A percentile compares a stretch with the other conserved stretches of the same genome.
Evolutionary conservation across 2,329 filamentous ascomycete genomes (phyloP).

Genomic region (Neonectria faginata): DNA sequence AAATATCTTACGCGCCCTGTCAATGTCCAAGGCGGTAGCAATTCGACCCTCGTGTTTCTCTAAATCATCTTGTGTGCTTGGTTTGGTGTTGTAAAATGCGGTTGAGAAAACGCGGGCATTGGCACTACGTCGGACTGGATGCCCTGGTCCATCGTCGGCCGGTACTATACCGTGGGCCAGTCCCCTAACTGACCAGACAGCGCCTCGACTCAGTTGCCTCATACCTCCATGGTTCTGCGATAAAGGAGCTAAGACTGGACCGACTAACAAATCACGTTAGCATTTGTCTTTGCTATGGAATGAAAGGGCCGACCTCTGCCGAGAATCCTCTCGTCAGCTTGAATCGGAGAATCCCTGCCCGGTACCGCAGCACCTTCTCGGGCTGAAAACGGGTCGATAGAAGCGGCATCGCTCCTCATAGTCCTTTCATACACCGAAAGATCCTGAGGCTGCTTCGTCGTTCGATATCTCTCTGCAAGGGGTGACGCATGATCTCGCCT

Average conservation of each 20-base stretch:
- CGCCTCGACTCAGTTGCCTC: slow-evolving; percentile 72
- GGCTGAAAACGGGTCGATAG: slow-evolving; percentile 57
- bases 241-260: slow-evolving; percentile 43
- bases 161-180: slow-evolving; percentile 65
- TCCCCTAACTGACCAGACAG: slow-evolving; percentile 84
- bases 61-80: slow-evolving; percentile 67
- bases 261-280: slow-evolving; percentile 34
- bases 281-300: not conserved
- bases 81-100: slow-evolving; percentile 57
- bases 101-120: slow-evolving; percentile 75
- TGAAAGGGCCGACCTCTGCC: slow-evolving; percentile 30
- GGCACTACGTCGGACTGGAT: slow-evolving; percentile 75
- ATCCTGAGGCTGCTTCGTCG: slow-evolving; percentile 56
- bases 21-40: slow-evolving; percentile 83
- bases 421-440: slow-evolving; percentile 59
- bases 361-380: slow-evolving; percentile 40
- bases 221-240: slow-evolving; percentile 42
- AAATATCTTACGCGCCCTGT: slow-evolving; percentile 75
- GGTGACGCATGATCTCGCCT: slow-evolving; percentile 52
- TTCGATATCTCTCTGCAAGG: slow-evolving; percentile 59
- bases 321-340: slow-evolving; percentile 29
- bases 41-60: slow-evolving; percentile 80
- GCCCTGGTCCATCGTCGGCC: slow-evolving; percentile 72
- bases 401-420: slow-evolving; percentile 55
- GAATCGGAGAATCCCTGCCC: slow-evolving; percentile 30